phyloP scores from a whole-genome alignment of 345 rosid genomes.

The Ceriops tagal region DNA sequence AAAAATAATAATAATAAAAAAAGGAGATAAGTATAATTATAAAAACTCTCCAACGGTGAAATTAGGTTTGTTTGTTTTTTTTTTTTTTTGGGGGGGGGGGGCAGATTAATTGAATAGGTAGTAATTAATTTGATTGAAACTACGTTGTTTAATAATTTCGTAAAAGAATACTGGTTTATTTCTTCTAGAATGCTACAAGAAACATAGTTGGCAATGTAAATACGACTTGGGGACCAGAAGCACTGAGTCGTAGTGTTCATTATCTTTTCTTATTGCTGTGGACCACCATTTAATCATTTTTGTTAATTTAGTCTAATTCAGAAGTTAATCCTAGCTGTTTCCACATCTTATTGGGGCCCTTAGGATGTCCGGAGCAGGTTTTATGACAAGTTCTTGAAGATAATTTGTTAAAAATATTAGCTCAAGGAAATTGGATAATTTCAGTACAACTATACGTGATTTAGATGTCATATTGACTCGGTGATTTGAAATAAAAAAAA shows the following conservation, averaged over 20 bases:
- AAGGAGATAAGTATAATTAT: too few species aligned
- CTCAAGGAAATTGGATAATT: too few species aligned
- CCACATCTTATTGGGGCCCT: slow-evolving; percentile 22
- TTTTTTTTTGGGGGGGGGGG: accelerated
- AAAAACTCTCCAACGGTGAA: too few species aligned
- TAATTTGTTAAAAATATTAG: background rate
- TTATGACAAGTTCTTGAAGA: background rate
- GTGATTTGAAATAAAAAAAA: too few species aligned
- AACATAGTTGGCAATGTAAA: slow-evolving; percentile 3
- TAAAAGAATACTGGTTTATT: background rate
- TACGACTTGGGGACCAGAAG: slow-evolving; percentile 11
- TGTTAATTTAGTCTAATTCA: background rate
- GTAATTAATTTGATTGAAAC: too few species aligned
- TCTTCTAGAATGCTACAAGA: background rate
- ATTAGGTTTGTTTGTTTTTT: too few species aligned
- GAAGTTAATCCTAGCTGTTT: slow-evolving; percentile 19
- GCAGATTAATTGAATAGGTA: too few species aligned
- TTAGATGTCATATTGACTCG: too few species aligned
- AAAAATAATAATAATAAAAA: too few species aligned
- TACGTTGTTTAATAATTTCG: slow-evolving; percentile 2
- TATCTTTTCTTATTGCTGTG: slow-evolving; percentile 7
- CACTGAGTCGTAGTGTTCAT: background rate
- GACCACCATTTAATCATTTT: slow-evolving; percentile 13
- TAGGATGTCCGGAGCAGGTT: slow-evolving; percentile 1
- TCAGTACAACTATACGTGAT: too few species aligned